Base-by-base conservation (phyloP, 176 grass and related monocot species). In the Eragrostis nindensis region DNA sequence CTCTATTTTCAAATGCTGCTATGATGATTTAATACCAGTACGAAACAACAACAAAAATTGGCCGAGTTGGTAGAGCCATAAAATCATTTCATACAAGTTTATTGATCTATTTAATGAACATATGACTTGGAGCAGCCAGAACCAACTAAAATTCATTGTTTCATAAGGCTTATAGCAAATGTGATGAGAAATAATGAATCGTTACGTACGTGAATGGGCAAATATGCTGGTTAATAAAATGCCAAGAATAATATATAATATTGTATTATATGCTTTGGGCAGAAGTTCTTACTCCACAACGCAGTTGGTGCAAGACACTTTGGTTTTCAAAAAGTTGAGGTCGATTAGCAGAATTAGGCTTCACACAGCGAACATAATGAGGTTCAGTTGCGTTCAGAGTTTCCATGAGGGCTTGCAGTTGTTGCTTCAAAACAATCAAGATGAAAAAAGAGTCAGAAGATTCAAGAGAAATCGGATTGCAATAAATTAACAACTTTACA, bases 381-480 rank as follows among this genome's bases (percentile, higher is more conserved):
- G 96, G 92, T 75, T 95, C 92, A 19, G 96, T 99, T 7, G 86
- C 87, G 75, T 84, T 99, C 22, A 99, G 86, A 16, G 90, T 99
- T 80, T 99, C 96, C 96, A 99, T 99, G 71, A 99, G 96, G n/a
- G 96, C 82, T 90, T 98, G 96, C 60, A 98, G 88, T 99, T 99
- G 96, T 93, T 95, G 96, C 96, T 99, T 79, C 41, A 65, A 21
- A 50, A 3, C 11, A 85, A 83, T 49, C 29, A 56, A 74, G 22
- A 62, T 75, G 27, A 53, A 32, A 45, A 15, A 52, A 21, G 19
- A 41, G 70, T 70, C 55, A 85, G 76, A 82, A 59, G 70, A 48
- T 27, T 60, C 19, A 66, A 53, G 5, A 39, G 27, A 81, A 82
- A 25, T 27, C 9, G 53, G 1, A 57, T 22, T 57, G 39, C 0